Conservation (phyloP, 371 early-diverging fungal genomes). For the Coemansia sp. region DNA sequence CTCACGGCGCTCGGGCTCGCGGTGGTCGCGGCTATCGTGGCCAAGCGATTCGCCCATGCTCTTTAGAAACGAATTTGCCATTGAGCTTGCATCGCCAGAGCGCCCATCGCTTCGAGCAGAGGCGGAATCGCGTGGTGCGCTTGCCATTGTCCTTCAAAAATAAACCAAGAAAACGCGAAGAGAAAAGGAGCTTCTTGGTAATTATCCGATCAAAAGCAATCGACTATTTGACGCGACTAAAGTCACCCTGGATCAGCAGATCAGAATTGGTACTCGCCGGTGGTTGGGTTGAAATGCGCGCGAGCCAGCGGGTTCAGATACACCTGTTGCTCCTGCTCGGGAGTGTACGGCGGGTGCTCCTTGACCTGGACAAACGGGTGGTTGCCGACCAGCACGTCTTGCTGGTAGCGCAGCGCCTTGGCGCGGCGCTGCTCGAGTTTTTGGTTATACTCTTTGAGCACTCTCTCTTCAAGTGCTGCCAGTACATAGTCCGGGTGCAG, state of each 20-base stretch:
- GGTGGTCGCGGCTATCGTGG: not conserved
- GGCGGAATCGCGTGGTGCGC: too few species aligned
- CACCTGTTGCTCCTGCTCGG: constrained; percentile 75
- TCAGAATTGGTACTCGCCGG: constrained; percentile 14
- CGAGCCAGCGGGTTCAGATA: constrained; percentile 88
- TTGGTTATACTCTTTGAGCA: constrained; percentile 69
- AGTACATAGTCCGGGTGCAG: constrained; percentile 88
- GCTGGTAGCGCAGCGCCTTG: constrained; percentile 85
- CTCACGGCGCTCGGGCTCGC: constrained; percentile 1
- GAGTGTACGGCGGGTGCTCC: constrained; percentile 81
- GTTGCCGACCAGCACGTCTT: constrained; percentile 83
- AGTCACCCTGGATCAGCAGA: not conserved
- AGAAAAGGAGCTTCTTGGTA: not conserved
- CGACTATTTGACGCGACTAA: not conserved
- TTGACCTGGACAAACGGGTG: constrained; percentile 86
- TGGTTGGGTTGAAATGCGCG: constrained; percentile 20
- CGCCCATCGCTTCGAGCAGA: too few species aligned
- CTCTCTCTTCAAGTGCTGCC: constrained; percentile 66
- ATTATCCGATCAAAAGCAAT: not conserved
- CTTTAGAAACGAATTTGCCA: constrained; percentile 42
- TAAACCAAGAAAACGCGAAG: too few species aligned
- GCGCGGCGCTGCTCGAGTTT: constrained; percentile 73
- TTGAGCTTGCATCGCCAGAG: not conserved
- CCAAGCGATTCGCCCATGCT: constrained; percentile 34
- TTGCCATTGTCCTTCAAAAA: too few species aligned